Base-by-base conservation (phyloP, 1,284 basidiomycete genomes). In the Ustanciosporium gigantosporum region DNA sequence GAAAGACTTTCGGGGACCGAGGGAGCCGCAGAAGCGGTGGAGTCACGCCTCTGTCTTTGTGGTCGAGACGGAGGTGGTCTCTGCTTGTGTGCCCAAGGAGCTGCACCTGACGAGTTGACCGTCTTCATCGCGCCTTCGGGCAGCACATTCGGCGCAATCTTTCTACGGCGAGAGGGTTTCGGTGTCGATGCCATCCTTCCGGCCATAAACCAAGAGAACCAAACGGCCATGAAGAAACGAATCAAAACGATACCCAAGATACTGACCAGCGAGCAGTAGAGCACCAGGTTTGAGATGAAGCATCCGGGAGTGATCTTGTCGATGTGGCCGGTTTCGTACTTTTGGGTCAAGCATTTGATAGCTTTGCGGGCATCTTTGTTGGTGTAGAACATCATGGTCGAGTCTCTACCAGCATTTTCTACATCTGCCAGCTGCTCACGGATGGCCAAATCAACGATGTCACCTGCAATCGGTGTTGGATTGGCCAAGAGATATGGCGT, bases 151-250 rank as follows among this genome's bases (percentile, higher is more conserved):
- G 58, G 87, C 0, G 90, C 84, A 46, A 94, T 82, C 58, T 58
- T 60, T 31, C 57, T 46, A 17, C 55, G 34, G 25, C 56, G 88
- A 85, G 47, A 84, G 79, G 3, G 83, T 74, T 31, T 76, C 65
- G 38, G 83, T 81, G 64, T 34, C 4, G 56, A 44, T 4, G 60
- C 41, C 61, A 70, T 68, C 23, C 85, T 25, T 89, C 88, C 37
- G 93, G 84, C 91, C 52, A 98, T 81, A 81, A 93, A 94, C 93
- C 93, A 99, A 71, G 86, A 91, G 84, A 97, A 99, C 55, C 93
- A 80, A 76, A 91, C 89, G 3, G 95, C 95, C 94, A 98, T 97
- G 69, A 84, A 80, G 80, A 98, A 98, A 35, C 94, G 90, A 27
- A 89, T 85, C 53, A 97, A 79, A 35, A 99, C 90, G 55, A 98